Conservation (phyloP, 2,329 filamentous ascomycete species). For the Monilinia laxa region DNA sequence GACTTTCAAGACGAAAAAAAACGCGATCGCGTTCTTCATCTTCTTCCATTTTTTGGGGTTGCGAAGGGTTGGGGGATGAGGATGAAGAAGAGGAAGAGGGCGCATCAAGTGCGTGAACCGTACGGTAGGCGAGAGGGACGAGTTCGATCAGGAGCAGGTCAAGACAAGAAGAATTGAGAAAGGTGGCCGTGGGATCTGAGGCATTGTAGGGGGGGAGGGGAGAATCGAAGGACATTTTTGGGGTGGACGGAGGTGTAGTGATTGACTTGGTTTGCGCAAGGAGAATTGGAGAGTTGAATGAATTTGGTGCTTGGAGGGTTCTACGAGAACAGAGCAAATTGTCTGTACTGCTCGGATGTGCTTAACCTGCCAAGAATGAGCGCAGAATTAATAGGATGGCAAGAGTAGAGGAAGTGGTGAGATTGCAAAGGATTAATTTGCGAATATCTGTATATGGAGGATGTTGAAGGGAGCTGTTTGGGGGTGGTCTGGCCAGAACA, state of each 20-base stretch:
- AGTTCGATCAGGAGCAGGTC: slow-evolving; percentile 96
- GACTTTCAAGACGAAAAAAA: slow-evolving; percentile 75
- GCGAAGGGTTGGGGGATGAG: background rate
- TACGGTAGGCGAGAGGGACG: slow-evolving; percentile 87
- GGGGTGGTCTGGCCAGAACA: background rate
- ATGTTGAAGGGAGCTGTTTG: background rate
- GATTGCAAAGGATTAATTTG: background rate
- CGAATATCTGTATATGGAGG: background rate
- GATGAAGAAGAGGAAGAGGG: slow-evolving; percentile 26
- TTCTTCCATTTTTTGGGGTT: slow-evolving; percentile 56
- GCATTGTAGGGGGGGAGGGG: slow-evolving; percentile 68
- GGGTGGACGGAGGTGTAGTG: no score
- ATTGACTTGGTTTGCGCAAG: background rate
- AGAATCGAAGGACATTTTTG: slow-evolving; percentile 70
- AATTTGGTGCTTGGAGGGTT: background rate
- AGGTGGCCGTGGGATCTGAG: slow-evolving; percentile 71
- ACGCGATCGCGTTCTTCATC: slow-evolving; percentile 84
- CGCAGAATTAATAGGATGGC: background rate
- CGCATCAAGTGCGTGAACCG: slow-evolving; percentile 68
- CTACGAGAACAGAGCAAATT: background rate
- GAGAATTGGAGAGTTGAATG: background rate
- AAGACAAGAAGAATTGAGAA: slow-evolving; percentile 80
- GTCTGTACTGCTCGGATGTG: background rate
- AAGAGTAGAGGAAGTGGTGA: slow-evolving; percentile 4
- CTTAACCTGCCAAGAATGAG: background rate